Conservation (phyloP, 129 eudicot species). For the Calendula officinalis region DNA sequence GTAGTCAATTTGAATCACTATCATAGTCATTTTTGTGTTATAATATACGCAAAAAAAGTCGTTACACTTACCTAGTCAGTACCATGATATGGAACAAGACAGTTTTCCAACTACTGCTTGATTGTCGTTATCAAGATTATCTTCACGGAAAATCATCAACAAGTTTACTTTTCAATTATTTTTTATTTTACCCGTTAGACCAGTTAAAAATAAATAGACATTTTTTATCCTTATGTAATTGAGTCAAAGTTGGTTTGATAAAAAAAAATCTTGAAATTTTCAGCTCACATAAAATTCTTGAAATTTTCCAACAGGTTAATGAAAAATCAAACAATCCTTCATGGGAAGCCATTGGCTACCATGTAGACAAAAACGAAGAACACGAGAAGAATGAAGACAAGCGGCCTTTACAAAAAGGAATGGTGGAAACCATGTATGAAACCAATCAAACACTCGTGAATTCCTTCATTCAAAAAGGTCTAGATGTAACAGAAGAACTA, state of each 20-base stretch:
- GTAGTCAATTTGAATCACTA: background rate
- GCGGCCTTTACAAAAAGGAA: slow-evolving; percentile 65
- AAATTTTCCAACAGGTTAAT: slow-evolving; percentile 41
- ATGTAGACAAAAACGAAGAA: slow-evolving; percentile 26
- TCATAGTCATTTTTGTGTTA: background rate
- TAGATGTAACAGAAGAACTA: slow-evolving; percentile 44
- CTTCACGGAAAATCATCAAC: background rate
- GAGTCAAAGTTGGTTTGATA: background rate
- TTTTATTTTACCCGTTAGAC: background rate
- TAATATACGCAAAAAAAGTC: background rate
- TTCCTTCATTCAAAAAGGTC: slow-evolving; percentile 57
- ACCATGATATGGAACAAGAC: background rate
- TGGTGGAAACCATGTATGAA: slow-evolving; percentile 65
- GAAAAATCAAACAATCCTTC: slow-evolving; percentile 53
- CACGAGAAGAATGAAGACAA: slow-evolving; percentile 18
- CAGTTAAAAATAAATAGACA: background rate
- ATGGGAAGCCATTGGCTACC: slow-evolving; percentile 74
- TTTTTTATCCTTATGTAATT: background rate
- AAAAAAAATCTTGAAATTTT: background rate
- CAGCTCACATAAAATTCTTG: background rate
- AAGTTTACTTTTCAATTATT: background rate
- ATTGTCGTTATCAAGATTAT: background rate
- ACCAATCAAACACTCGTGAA: slow-evolving; percentile 37
- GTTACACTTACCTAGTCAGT: background rate
- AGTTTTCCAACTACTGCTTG: background rate